Percentiles rank a stretch among this genome's conserved stretches.
Evolutionary conservation across 2,329 filamentous ascomycete genomes (phyloP).

Genomic region (Talaromyces sp.): DNA sequence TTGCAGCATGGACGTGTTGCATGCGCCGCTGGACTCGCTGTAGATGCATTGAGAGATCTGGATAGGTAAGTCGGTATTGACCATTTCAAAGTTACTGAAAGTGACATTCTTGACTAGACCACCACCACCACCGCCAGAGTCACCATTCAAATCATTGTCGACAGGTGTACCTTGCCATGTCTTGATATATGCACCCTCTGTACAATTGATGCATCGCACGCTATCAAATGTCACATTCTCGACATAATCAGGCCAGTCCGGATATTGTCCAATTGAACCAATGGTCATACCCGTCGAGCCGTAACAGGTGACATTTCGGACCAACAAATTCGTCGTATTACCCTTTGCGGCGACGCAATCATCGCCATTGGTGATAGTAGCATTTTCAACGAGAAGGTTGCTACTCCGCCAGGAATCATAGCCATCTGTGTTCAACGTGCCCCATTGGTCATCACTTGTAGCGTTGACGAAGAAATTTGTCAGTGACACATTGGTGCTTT

Average conservation of each 20-base stretch:
- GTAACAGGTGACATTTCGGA: conserved; percentile 39
- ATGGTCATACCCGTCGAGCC: conserved; percentile 38
- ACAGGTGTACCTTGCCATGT: conserved; percentile 25
- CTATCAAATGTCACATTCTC: conserved; percentile 40
- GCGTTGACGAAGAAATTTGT: conserved; percentile 53
- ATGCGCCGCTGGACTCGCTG: conserved; percentile 5
- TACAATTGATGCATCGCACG: conserved; percentile 21
- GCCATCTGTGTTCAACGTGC: conserved; percentile 51
- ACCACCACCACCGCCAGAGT: conserved; percentile 25
- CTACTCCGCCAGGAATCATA: conserved; percentile 52
- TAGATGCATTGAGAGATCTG: conserved; percentile 30
- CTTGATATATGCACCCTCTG: conserved; percentile 26
- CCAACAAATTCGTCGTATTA: conserved; percentile 40
- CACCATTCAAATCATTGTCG: conserved; percentile 23
- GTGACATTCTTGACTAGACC: conserved; percentile 25
- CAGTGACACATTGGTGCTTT: conserved; percentile 51
- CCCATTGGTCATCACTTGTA: conserved; percentile 44
- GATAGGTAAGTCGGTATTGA: conserved; percentile 25
- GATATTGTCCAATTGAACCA: conserved; percentile 40
- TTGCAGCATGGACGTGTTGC: conserved; percentile 29
- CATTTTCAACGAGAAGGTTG: conserved; percentile 46
- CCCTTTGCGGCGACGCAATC: conserved; percentile 43
- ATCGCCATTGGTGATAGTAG: conserved; percentile 37
- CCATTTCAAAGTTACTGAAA: conserved; percentile 25
- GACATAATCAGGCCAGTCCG: conserved; percentile 34